Percentiles rank a stretch among this genome's conserved stretches.
These are phyloP conservation scores for Cryphonectria parasitica DNA, from an alignment of 2,329 filamentous ascomycete species.

Conservation along the genomic window DNA sequence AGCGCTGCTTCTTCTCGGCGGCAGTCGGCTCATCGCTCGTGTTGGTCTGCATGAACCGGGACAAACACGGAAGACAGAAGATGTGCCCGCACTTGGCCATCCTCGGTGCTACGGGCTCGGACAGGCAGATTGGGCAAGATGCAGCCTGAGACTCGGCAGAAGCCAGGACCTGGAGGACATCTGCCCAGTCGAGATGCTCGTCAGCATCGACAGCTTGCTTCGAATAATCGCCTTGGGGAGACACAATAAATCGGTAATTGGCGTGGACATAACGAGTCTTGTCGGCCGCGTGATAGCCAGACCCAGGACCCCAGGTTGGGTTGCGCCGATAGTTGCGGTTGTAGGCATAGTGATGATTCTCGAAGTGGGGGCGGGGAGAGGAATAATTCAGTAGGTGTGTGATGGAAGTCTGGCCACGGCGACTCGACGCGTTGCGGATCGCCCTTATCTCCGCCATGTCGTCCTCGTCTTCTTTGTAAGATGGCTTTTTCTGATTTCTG, in stretches of 20 bases:
- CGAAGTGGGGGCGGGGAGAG: slow-evolving; percentile 71
- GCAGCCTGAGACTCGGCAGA: slow-evolving; percentile 86
- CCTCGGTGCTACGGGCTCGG: slow-evolving; percentile 86
- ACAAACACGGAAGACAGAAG: slow-evolving; percentile 90
- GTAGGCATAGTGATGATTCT: slow-evolving; percentile 54
- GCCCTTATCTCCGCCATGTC: slow-evolving; percentile 77
- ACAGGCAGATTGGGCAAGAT: slow-evolving; percentile 93
- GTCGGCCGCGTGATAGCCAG: slow-evolving; percentile 86
- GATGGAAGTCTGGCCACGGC: slow-evolving; percentile 94
- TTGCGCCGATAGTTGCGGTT: slow-evolving; percentile 68
- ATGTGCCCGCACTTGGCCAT: slow-evolving; percentile 99
- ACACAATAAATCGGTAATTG: slow-evolving; percentile 96
- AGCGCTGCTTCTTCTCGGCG: slow-evolving; percentile 59
- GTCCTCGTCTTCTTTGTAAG: slow-evolving; percentile 72
- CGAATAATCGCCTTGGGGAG: slow-evolving; percentile 77
- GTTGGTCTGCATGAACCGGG: slow-evolving; percentile 91
- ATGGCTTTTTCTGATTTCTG: slow-evolving; percentile 75
- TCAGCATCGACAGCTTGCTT: slow-evolving; percentile 85
- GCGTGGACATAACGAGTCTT: slow-evolving; percentile 91
- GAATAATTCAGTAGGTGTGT: slow-evolving; percentile 95
- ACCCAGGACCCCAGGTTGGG: slow-evolving; percentile 82
- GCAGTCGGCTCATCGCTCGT: slow-evolving; percentile 66
- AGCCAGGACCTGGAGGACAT: slow-evolving; percentile 88
- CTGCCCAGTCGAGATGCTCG: slow-evolving; percentile 85
- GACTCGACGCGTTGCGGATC: slow-evolving; percentile 61